A percentile compares a stretch with the other conserved stretches of the same genome.
Conservation (phyloP, 345 rosid genomes). For the Pistacia atlantica region DNA sequence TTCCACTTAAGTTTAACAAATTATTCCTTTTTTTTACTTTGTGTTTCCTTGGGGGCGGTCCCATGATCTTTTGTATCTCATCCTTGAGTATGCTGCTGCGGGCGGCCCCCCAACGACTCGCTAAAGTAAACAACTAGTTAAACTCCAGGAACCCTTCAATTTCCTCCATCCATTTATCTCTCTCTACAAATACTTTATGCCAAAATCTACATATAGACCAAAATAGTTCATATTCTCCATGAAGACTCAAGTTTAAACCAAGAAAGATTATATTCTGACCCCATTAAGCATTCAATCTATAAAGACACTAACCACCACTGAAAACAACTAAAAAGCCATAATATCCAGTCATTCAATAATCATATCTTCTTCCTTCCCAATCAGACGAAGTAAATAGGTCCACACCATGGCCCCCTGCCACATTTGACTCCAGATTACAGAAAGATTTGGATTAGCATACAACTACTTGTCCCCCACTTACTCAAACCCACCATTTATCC, state of each 20-base stretch:
- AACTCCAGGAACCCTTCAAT: conserved; percentile 7
- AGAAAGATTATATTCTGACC: conserved; percentile 35
- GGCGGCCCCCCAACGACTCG: conserved; percentile 4
- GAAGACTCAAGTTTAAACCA: conserved; percentile 13
- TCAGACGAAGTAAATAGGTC: conserved; percentile 19
- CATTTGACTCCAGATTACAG: conserved; percentile 14
- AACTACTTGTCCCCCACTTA: conserved; percentile 25
- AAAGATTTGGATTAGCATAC: conserved; percentile 10
- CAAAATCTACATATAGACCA: conserved; percentile 1
- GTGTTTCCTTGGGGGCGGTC: too few relatives aligned
- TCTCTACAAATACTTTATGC: not conserved
- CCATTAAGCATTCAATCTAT: conserved; percentile 20
- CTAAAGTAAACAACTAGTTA: conserved; percentile 5
- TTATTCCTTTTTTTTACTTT: too few relatives aligned
- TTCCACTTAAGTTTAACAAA: too few relatives aligned
- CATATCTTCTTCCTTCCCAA: conserved; percentile 23
- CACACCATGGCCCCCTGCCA: conserved; percentile 19
- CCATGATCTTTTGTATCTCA: not conserved
- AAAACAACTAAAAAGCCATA: conserved; percentile 18
- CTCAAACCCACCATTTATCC: conserved; percentile 1
- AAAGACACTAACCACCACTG: conserved; percentile 20
- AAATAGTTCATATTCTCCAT: conserved; percentile 26
- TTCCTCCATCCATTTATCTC: conserved; percentile 17
- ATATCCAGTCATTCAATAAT: conserved; percentile 34
- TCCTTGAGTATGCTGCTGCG: not conserved